phyloP scores from a whole-genome alignment of 1,139 yeast species.

The Diutina sp. region DNA sequence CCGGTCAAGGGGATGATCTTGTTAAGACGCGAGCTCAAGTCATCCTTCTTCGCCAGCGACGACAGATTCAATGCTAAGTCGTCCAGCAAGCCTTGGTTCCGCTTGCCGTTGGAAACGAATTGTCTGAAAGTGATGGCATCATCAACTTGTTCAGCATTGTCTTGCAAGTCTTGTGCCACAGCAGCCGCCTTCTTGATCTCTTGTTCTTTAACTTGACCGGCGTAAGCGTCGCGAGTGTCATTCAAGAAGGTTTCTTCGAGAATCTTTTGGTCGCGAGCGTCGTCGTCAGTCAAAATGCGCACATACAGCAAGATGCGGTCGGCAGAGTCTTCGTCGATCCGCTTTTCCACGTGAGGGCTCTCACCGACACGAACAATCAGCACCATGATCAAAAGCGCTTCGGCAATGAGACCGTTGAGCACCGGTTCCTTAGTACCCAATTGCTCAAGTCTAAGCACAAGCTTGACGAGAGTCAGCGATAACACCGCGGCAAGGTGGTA shows the following conservation, averaged over 20 bases:
- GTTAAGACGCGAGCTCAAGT: constrained; percentile 63
- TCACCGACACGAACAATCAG: constrained; percentile 86
- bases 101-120: constrained; percentile 34
- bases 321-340: constrained; percentile 89
- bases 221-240: constrained; percentile 79
- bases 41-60: constrained; percentile 37
- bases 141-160: constrained; percentile 72
- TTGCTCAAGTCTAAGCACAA: constrained; percentile 66
- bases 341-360: constrained; percentile 57
- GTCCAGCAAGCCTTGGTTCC: constrained; percentile 18
- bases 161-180: constrained; percentile 48
- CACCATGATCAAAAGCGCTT: constrained; percentile 86
- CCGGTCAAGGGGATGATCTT: constrained; percentile 93
- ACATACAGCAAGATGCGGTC: constrained; percentile 85
- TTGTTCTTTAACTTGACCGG: constrained; percentile 42
- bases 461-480: constrained; percentile 79
- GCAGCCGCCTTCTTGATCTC: constrained; percentile 43
- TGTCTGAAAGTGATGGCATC: constrained; percentile 77
- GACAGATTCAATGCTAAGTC: constrained; percentile 38
- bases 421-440: constrained; percentile 41
- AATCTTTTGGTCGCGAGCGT: constrained; percentile 21
- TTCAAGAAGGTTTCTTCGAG: constrained; percentile 71
- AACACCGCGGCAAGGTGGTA: constrained; percentile 84
- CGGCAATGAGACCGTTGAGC: constrained; percentile 82
- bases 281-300: constrained; percentile 59